Evolutionary conservation across 129 eudicot species (phyloP).

Genomic region (Dittrichia graveolens): DNA sequence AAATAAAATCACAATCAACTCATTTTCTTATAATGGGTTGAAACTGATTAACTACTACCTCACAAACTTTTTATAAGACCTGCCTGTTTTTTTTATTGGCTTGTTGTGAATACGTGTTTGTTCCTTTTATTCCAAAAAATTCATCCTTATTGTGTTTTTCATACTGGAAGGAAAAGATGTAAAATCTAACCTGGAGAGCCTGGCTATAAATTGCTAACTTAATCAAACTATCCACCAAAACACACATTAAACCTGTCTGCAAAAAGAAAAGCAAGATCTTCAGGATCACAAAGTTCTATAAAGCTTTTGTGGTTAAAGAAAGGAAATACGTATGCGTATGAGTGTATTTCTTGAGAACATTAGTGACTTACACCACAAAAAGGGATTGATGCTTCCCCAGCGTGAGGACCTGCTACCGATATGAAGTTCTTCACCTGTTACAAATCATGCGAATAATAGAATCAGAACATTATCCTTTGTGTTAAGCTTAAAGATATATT

Average conservation of each 20-base stretch:
- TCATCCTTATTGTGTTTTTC: not conserved
- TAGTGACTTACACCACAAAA: conserved; percentile 63
- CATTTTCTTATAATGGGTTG: not conserved
- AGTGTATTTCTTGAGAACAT: conserved; percentile 8
- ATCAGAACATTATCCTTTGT: not conserved
- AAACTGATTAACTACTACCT: not conserved
- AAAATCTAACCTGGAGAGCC: conserved; percentile 59
- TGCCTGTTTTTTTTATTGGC: not conserved
- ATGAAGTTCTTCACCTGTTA: conserved; percentile 74
- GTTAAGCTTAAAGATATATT: not conserved
- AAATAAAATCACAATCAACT: not conserved
- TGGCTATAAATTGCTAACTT: conserved; percentile 59
- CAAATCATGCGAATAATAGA: conserved; percentile 1
- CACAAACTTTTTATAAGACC: not conserved
- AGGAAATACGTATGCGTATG: not conserved
- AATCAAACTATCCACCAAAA: conserved; percentile 56
- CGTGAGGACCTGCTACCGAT: conserved; percentile 91
- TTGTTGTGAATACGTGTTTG: not conserved
- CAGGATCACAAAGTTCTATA: conserved; percentile 15
- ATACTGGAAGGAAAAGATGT: conserved; percentile 11
- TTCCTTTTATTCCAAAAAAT: not conserved
- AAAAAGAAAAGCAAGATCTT: conserved; percentile 16
- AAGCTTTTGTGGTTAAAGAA: conserved; percentile 13
- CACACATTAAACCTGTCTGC: conserved; percentile 64
- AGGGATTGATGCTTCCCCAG: conserved; percentile 81